Conservation (phyloP, 306 rosid genomes). For the Vigna nakashimae region DNA sequence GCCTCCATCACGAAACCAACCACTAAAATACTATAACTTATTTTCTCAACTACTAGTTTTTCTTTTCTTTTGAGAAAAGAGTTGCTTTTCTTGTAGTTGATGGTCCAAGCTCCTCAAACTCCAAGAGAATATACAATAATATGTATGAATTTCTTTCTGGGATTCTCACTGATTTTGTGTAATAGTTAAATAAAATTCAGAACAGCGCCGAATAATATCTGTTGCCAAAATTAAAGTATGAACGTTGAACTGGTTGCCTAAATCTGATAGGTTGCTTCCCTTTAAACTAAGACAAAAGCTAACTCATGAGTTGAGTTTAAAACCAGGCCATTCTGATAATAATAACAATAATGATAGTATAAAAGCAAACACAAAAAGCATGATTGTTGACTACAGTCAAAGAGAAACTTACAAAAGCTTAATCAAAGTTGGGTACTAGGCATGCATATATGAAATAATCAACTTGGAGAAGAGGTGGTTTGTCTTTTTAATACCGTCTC, state of each 20-base stretch:
- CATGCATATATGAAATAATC: conserved; percentile 34
- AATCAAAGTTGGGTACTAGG: conserved; percentile 42
- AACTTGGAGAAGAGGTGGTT: conserved; percentile 37
- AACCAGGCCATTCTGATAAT: conserved; percentile 42
- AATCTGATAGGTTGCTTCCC: conserved; percentile 43
- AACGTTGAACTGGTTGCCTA: conserved; percentile 40
- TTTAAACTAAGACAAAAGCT: conserved; percentile 44
- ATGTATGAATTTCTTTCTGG: conserved; percentile 40
- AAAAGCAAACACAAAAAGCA: neutral
- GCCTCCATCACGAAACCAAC: conserved; percentile 43
- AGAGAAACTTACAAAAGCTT: conserved; percentile 43
- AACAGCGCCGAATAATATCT: conserved; percentile 38
- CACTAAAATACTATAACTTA: conserved; percentile 30
- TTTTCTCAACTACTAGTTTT: conserved; percentile 23
- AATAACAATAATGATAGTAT: neutral
- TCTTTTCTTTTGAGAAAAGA: neutral
- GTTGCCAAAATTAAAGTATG: conserved; percentile 42
- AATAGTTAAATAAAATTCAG: conserved; percentile 33
- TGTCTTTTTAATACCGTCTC: conserved; percentile 19
- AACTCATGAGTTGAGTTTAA: conserved; percentile 35
- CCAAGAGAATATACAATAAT: conserved; percentile 42
- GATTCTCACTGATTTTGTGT: conserved; percentile 43
- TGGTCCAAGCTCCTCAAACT: conserved; percentile 47
- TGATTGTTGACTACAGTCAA: conserved; percentile 44
- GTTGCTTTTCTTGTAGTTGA: conserved; percentile 18